Evolutionary conservation across 228 moss, liverwort and hornwort species (phyloP), one percentile per base, ranked within the genome.

Genomic region (Sphagnum fallax): DNA sequence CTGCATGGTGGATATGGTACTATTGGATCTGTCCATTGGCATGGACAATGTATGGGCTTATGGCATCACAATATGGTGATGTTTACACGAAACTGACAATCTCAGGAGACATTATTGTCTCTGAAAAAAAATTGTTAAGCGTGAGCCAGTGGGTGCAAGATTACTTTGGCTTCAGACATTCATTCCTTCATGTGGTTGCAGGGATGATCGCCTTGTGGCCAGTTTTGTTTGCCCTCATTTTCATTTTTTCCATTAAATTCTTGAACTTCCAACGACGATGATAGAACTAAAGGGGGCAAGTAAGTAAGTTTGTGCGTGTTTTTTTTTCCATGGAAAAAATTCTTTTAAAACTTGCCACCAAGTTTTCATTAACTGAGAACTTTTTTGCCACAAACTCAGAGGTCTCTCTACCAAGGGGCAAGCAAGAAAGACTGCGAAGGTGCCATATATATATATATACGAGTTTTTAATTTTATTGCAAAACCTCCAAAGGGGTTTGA

Each of bases 181-280:
- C 74, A 10, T 83, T 83, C n/a, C 49, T 83, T 48, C 79, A 76
- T 0, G 83, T 83, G 6, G 72, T 80, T 16, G 83, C 71, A 12
- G 47, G 64, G 53, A 80, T 83, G 80, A 8, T 51, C 49, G 62
- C 74, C 8, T 64, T 83, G 4, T 83, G 76, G 49, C 80, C 83
- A 5, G 32, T 69, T 14, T 58, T 83, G 6, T 83, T 83, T 32
- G 83, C 80, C 4, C 4, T 53, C 1, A 60, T 83, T 5, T 83
- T 83, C 60, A 69, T 79, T 52, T 63, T 75, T 62, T 76, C 71
- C 49, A 80, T 83, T 52, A 83, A 83, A 63, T 69, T 59, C 53
- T 71, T 83, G 13, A 79, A 79, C 55, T 83, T 80, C 73, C 80
- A 83, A 61, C 52, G 16, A 7, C 63, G 63, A 8, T 64, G 16